phyloP scores from a whole-genome alignment of 192 early-diverging fungal species.

The Borealophlyctis nickersoniae region DNA sequence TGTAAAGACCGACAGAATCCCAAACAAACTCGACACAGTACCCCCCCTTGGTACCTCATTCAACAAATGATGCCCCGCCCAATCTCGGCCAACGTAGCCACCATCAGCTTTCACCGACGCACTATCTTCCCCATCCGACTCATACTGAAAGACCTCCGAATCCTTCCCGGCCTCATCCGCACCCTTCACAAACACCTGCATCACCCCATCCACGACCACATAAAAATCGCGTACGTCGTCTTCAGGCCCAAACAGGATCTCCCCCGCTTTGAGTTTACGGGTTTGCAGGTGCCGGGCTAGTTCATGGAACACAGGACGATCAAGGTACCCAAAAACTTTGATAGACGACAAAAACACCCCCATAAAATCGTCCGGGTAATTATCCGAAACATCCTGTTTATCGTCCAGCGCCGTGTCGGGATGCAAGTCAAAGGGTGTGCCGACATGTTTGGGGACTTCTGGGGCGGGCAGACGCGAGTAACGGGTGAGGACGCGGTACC shows the following conservation, averaged over 20 bases:
- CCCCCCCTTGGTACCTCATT: constrained; percentile 90
- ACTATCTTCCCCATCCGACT: constrained; percentile 34
- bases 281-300: constrained; percentile 83
- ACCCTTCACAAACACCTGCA: constrained; percentile 82
- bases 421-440: constrained; percentile 68
- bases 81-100: constrained; percentile 12
- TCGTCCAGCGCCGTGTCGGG: constrained; percentile 62
- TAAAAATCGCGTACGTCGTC: constrained; percentile 79
- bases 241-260: constrained; percentile 47
- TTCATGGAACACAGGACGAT: constrained; percentile 94
- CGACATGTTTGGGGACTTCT: constrained; percentile 23
- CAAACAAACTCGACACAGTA: constrained; percentile 89
- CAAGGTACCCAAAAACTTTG: constrained; percentile 93
- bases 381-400: constrained; percentile 36
- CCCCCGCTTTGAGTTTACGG: constrained; percentile 48
- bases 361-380: constrained; percentile 70
- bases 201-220: constrained; percentile 91
- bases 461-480: constrained; percentile 69
- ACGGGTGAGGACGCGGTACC: constrained; percentile 67
- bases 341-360: constrained; percentile 76
- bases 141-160: constrained; percentile 25
- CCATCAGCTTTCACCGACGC: neutral
- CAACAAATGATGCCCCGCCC: constrained; percentile 62
- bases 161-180: constrained; percentile 28
- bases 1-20: constrained; percentile 85